Evolutionary conservation across 768 basidiomycete species (phyloP).

Genomic region (Royoungia palumana): DNA sequence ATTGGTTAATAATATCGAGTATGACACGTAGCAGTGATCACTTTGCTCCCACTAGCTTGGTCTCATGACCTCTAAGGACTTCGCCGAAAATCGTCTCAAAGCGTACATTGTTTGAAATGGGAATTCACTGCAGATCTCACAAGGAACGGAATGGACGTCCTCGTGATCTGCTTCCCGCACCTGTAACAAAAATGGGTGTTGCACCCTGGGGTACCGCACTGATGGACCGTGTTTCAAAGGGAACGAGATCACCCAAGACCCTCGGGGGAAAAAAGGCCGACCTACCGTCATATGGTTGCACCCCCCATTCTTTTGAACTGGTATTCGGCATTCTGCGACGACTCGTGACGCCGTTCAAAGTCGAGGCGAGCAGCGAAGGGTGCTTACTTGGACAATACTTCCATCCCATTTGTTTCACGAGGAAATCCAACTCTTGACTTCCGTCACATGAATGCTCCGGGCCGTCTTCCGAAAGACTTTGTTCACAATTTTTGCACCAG

Average conservation of each 20-base stretch:
- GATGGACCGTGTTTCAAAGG: background rate
- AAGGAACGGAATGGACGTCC: constrained; percentile 29
- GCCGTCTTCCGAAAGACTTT: constrained; percentile 29
- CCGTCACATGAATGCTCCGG: constrained; percentile 57
- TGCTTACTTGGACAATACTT: constrained; percentile 56
- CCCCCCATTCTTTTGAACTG: constrained; percentile 50
- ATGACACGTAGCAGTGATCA: too few species aligned
- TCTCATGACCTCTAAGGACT: too few species aligned
- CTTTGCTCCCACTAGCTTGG: too few species aligned
- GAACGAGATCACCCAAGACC: background rate
- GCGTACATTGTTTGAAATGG: constrained; percentile 35
- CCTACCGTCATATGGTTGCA: constrained; percentile 62
- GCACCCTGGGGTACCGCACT: constrained; percentile 54
- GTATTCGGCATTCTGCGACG: constrained; percentile 39
- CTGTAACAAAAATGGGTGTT: constrained; percentile 55
- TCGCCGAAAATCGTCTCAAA: constrained; percentile 14
- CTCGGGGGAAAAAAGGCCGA: background rate
- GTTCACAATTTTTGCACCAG: constrained; percentile 62
- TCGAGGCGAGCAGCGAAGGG: background rate
- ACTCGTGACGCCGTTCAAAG: background rate
- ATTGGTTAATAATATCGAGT: too few species aligned
- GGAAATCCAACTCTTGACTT: constrained; percentile 45
- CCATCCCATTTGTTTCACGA: constrained; percentile 55
- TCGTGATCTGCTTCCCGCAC: constrained; percentile 48
- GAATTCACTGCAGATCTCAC: constrained; percentile 29